Evolutionary conservation across 768 basidiomycete species (phyloP), one percentile per base, ranked within the genome.

Genomic region (Collybia nuda): DNA sequence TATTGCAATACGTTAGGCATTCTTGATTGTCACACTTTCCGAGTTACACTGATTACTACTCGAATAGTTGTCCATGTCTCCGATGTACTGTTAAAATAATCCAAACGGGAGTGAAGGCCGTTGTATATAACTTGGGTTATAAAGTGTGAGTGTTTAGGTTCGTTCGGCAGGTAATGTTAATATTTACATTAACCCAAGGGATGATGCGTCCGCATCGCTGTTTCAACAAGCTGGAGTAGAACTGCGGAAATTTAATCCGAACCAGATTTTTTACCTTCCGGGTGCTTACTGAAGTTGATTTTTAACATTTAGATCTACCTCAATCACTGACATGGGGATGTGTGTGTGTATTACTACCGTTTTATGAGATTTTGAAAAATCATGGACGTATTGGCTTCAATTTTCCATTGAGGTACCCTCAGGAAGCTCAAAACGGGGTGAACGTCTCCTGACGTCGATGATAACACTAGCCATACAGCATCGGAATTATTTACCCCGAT

Each of bases 81-180:
- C 85, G 81, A 56, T 99, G 97, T 64, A 93, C 95, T 0, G 85
- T 98, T 69, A 98, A 98, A 67, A 98, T 98, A 57, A 94, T 98
- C 22, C 96, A 99, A 63, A 88, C 86, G 18, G 96, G 95, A 0
- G 88, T 98, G 17, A 85, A 81, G 52, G 86, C 85, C 50, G 96
- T 99, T 3, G 90, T 98, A 4, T 99, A 98, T 65, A 96, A 94
- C 64, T 71, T 98, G 48, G 85, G 85, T 45, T 99, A 99, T 69
- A 93, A 93, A 76, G 92, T 98, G 97, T 92, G 57, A 59, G 89
- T 77, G 14, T 41, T 39, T 23, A 36, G 22, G 21, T 11, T 40
- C 36, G 36, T 48, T 12, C 32, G 7, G 36, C 29, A 21, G 36
- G 23, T 0, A 18, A 14, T 42, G n/a, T 29, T 43, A 3, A 28